These are phyloP conservation scores for Cutaneotrichosporon cavernicola DNA, from an alignment of 1,284 basidiomycete species.

Conservation along the genomic window DNA sequence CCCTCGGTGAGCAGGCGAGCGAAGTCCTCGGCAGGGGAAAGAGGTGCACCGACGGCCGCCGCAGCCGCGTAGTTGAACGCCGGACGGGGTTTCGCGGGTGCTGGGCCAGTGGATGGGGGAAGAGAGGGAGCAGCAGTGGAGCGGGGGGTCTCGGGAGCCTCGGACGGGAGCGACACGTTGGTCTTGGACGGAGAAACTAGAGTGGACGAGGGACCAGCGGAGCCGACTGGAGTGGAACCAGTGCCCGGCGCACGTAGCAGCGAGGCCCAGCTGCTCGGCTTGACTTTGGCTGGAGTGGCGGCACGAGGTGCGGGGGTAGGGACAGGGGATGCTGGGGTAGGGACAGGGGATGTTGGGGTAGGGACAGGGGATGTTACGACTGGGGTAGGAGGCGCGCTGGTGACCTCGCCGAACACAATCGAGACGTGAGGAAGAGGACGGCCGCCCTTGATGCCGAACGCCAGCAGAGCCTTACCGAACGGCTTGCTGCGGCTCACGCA, in stretches of 20 bases:
- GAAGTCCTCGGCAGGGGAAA: slow-evolving; percentile 61
- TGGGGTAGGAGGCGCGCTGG: slow-evolving; percentile 3
- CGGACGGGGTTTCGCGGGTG: slow-evolving; percentile 32
- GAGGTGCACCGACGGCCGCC: slow-evolving; percentile 52
- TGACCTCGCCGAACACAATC: slow-evolving; percentile 19
- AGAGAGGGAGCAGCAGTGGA: slow-evolving; percentile 59
- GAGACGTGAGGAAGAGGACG: slow-evolving; percentile 6
- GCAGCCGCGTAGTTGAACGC: slow-evolving; percentile 48
- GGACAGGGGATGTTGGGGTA: background rate
- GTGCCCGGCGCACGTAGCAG: slow-evolving; percentile 56
- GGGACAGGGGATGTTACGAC: slow-evolving; percentile 4
- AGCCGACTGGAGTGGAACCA: slow-evolving; percentile 22
- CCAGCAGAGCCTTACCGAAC: slow-evolving; percentile 28
- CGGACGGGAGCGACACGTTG: slow-evolving; percentile 25
- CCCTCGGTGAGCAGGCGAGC: slow-evolving; percentile 61
- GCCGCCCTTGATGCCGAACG: slow-evolving; percentile 20
- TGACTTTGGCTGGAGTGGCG: slow-evolving; percentile 12
- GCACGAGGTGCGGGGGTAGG: slow-evolving; percentile 2
- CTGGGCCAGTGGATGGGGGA: slow-evolving; percentile 58
- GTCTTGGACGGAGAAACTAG: slow-evolving; percentile 32
- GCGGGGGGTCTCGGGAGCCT: slow-evolving; percentile 32
- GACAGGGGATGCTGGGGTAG: slow-evolving; percentile 1
- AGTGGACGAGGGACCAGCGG: slow-evolving; percentile 31
- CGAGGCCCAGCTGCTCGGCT: slow-evolving; percentile 70
- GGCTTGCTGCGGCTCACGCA: slow-evolving; percentile 21